Evolutionary conservation across 2,329 filamentous ascomycete species (phyloP).

Genomic region (Venturia carpophila): DNA sequence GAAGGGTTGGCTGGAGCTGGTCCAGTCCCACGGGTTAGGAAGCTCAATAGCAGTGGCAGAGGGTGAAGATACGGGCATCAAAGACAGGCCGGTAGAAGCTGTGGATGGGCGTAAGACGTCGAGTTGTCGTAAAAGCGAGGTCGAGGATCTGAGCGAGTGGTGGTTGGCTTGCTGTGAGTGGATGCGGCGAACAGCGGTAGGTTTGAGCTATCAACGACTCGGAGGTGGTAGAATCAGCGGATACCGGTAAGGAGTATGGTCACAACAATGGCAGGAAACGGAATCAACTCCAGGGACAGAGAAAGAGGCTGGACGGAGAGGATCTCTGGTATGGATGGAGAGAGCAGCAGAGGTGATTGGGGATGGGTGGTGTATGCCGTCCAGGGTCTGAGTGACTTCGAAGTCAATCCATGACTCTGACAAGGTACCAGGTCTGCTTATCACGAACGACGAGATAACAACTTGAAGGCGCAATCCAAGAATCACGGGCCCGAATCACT

Average conservation of each 20-base stretch:
- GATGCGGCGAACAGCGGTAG: not conserved
- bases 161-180: conserved; percentile 6
- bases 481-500: not conserved
- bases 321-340: not conserved
- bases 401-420: not conserved
- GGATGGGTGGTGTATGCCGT: not conserved
- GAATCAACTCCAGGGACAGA: not conserved
- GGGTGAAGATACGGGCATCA: not conserved
- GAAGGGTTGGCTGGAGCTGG: not conserved
- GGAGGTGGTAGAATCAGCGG: not conserved
- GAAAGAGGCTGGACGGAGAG: not conserved
- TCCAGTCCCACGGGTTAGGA: conserved; percentile 1
- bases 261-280: not conserved
- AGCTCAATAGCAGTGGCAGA: not conserved
- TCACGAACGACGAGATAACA: not conserved
- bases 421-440: not conserved
- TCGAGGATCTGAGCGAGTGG: conserved; percentile 5
- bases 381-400: not conserved
- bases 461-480: not conserved
- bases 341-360: not conserved
- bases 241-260: not conserved
- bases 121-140: not conserved
- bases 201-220: too few species aligned
- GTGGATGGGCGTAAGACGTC: not conserved
- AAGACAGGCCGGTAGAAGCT: not conserved